phyloP scores from a whole-genome alignment of 305 asterid species.

The Stenogyne calaminthoides region DNA sequence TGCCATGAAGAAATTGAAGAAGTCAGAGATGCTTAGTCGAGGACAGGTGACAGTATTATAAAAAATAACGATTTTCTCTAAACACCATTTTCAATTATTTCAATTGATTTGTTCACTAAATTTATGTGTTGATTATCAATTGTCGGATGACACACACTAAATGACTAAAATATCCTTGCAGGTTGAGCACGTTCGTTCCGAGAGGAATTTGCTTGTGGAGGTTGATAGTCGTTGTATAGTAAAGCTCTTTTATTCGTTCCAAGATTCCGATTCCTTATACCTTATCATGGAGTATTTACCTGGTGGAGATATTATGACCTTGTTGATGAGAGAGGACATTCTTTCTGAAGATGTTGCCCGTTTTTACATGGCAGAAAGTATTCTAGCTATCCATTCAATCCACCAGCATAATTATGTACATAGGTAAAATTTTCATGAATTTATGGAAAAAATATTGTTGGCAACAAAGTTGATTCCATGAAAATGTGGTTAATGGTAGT shows the following conservation, averaged over 20 bases:
- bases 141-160: slow-evolving; percentile 11
- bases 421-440: slow-evolving; percentile 46
- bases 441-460: not conserved
- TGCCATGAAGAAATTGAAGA: slow-evolving; percentile 95
- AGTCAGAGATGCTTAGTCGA: slow-evolving; percentile 93
- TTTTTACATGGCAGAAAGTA: slow-evolving; percentile 90
- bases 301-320: slow-evolving; percentile 96
- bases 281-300: slow-evolving; percentile 98
- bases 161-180: slow-evolving; percentile 30
- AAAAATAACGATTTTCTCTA: not conserved
- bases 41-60: slow-evolving; percentile 72
- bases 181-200: slow-evolving; percentile 98
- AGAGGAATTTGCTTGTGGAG: slow-evolving; percentile 95
- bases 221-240: slow-evolving; percentile 97
- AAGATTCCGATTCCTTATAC: slow-evolving; percentile 85
- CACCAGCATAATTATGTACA: slow-evolving; percentile 90
- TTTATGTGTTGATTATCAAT: not conserved
- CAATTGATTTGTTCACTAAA: slow-evolving; percentile 6
- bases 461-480: not conserved
- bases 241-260: slow-evolving; percentile 90
- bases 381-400: slow-evolving; percentile 88
- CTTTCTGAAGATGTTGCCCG: slow-evolving; percentile 87
- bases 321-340: slow-evolving; percentile 87
- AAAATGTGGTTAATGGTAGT: not conserved
- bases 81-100: slow-evolving; percentile 1